Evolutionary conservation across 1,284 basidiomycete species (phyloP).

Genomic region (Ceratobasidium sp.): DNA sequence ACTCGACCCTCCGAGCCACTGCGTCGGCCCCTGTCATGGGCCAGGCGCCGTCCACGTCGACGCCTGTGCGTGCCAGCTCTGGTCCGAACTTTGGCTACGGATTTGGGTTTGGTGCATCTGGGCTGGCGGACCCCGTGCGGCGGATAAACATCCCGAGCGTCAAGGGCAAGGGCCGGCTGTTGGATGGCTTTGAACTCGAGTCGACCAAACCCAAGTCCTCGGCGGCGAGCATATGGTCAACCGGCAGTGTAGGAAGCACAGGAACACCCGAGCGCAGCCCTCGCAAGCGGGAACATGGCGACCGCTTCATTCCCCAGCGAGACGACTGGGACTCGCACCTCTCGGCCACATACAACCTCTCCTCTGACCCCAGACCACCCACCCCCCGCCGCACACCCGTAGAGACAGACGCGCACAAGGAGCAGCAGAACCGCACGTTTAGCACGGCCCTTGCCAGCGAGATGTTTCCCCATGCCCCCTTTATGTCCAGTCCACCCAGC

Average conservation of each 20-base stretch:
- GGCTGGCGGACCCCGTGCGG: neutral
- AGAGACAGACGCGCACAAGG: constrained; percentile 32
- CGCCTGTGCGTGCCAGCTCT: neutral
- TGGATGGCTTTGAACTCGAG: constrained; percentile 19
- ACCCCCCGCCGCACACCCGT: constrained; percentile 26
- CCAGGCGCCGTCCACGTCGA: neutral
- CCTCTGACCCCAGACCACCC: constrained; percentile 27
- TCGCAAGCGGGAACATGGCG: constrained; percentile 26
- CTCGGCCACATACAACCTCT: constrained; percentile 27
- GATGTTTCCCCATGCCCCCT: constrained; percentile 36
- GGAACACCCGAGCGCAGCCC: constrained; percentile 33
- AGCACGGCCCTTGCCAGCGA: constrained; percentile 38
- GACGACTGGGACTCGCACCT: constrained; percentile 31
- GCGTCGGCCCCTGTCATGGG: constrained; percentile 6
- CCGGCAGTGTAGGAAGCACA: constrained; percentile 17
- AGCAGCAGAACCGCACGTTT: constrained; percentile 40
- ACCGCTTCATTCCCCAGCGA: constrained; percentile 31
- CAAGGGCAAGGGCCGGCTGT: constrained; percentile 31
- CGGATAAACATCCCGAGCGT: neutral
- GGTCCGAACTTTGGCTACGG: neutral
- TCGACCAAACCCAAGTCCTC: neutral
- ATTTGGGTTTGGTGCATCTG: constrained; percentile 5
- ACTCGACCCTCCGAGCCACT: constrained; percentile 6
- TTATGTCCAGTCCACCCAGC: constrained; percentile 32
- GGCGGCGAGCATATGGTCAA: constrained; percentile 22